Evolutionary conservation across 2,329 filamentous ascomycete species (phyloP).

Genomic region (Aspergillus neoniger): DNA sequence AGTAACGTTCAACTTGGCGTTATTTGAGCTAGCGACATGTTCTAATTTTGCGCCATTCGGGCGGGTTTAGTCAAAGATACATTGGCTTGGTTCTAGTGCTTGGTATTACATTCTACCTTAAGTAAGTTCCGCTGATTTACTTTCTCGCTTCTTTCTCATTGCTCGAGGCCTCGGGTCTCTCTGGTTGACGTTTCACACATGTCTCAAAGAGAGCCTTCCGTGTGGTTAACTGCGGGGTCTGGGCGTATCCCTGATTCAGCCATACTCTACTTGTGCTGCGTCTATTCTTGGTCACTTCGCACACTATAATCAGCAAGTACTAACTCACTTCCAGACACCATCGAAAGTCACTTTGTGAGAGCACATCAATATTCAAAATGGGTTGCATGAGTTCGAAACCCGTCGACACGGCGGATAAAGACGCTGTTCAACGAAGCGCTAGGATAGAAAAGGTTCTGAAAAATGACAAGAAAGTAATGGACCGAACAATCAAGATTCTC

Average conservation of each 20-base stretch:
- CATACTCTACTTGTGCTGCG: background rate
- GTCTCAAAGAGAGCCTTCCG: slow-evolving; percentile 13
- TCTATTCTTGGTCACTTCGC: slow-evolving; percentile 2
- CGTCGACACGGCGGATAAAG: slow-evolving; percentile 42
- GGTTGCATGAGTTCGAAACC: slow-evolving; percentile 49
- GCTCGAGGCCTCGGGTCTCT: background rate
- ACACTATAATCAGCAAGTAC: background rate
- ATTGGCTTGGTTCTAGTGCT: background rate
- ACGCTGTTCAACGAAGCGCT: slow-evolving; percentile 46
- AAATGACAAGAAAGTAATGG: slow-evolving; percentile 81
- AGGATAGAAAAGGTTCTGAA: slow-evolving; percentile 87
- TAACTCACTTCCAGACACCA: slow-evolving; percentile 4
- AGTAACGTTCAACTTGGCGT: background rate
- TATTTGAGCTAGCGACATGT: background rate
- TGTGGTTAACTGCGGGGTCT: slow-evolving; percentile 13
- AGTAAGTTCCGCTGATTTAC: background rate
- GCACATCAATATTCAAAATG: slow-evolving; percentile 35
- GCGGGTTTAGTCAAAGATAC: background rate
- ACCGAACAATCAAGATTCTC: slow-evolving; percentile 89
- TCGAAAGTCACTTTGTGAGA: background rate
- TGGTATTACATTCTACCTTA: background rate
- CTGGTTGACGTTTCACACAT: slow-evolving; percentile 11
- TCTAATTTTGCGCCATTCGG: background rate
- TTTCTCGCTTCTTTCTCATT: background rate
- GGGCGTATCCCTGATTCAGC: slow-evolving; percentile 24